phyloP scores from a whole-genome alignment of 2,329 filamentous ascomycete species.

The Knufia fluminis region DNA sequence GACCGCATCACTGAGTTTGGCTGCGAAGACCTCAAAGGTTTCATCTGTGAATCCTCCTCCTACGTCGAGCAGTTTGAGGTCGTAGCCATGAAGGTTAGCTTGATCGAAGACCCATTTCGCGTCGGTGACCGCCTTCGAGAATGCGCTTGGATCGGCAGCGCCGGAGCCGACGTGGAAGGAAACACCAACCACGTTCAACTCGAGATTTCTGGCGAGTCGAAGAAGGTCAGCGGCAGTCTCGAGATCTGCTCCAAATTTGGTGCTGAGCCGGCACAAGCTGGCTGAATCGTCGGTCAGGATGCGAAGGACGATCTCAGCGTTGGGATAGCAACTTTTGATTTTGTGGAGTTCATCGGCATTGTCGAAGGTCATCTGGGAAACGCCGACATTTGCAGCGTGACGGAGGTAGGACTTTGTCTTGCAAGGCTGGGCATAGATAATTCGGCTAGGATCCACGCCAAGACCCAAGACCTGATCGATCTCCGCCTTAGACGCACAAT shows the following conservation, averaged over 20 bases:
- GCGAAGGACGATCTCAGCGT: conserved; percentile 83
- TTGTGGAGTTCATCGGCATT: conserved; percentile 97
- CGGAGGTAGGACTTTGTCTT: conserved; percentile 98
- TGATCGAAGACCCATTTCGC: conserved; percentile 83
- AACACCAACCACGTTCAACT: conserved; percentile 85
- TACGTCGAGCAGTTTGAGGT: conserved; percentile 81
- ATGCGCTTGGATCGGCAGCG: conserved; percentile 84
- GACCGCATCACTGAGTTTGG: conserved; percentile 66
- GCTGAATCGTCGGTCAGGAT: conserved; percentile 95
- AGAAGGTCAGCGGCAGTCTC: conserved; percentile 71
- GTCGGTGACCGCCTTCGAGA: conserved; percentile 82
- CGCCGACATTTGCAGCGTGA: conserved; percentile 72
- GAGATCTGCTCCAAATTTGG: conserved; percentile 92
- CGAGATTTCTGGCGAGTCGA: conserved; percentile 67
- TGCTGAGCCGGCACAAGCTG: conserved; percentile 85
- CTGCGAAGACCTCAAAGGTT: conserved; percentile 84
- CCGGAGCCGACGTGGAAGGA: conserved; percentile 98
- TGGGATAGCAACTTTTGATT: conserved; percentile 83
- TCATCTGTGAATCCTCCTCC: conserved; percentile 88
- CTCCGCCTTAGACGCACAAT: conserved; percentile 95
- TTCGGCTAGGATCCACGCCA: conserved; percentile 76
- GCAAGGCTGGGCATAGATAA: conserved; percentile 98
- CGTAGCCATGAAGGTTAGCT: conserved; percentile 64
- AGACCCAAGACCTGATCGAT: conserved; percentile 83
- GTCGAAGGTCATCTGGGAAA: conserved; percentile 99